Evolutionary conservation across 345 rosid species (phyloP).

Genomic region (Hirschfeldia incana): DNA sequence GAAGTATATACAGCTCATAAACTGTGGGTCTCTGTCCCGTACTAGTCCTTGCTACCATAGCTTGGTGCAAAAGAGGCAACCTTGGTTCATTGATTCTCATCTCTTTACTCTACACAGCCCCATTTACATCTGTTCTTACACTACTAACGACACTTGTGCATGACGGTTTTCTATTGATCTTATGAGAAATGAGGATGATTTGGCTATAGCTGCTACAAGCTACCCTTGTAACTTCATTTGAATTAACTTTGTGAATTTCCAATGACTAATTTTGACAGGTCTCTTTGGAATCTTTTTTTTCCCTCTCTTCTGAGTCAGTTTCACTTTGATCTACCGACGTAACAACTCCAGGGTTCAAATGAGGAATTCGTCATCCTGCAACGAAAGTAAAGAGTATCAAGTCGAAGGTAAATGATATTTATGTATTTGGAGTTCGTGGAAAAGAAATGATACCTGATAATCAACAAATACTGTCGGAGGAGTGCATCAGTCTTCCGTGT

Average conservation of each 20-base stretch:
- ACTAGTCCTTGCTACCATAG: too few species aligned
- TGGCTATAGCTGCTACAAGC: conserved; percentile 84
- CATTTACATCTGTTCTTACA: conserved; percentile 61
- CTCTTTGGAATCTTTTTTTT: conserved; percentile 57
- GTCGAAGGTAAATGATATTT: neutral
- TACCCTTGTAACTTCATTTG: conserved; percentile 76
- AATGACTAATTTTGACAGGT: conserved; percentile 74
- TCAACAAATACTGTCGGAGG: conserved; percentile 95
- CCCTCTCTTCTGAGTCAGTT: conserved; percentile 65
- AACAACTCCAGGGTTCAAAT: conserved; percentile 90
- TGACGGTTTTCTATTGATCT: conserved; percentile 65
- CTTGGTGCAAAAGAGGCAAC: too few species aligned
- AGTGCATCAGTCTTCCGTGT: conserved; percentile 85
- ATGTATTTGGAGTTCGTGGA: neutral
- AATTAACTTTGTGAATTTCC: conserved; percentile 93
- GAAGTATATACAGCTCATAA: too few species aligned
- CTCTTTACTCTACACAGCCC: conserved; percentile 56
- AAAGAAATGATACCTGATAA: conserved; percentile 70
- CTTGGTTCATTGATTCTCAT: conserved; percentile 50
- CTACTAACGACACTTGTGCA: conserved; percentile 66
- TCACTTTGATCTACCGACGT: conserved; percentile 93
- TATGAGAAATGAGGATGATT: conserved; percentile 88
- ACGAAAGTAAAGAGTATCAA: neutral
- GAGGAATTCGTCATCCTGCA: conserved; percentile 89
- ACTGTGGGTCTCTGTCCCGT: too few species aligned